These are phyloP conservation scores for Boeremia lycopersici DNA, from an alignment of 2,329 filamentous ascomycete species.

Conservation along the genomic window DNA sequence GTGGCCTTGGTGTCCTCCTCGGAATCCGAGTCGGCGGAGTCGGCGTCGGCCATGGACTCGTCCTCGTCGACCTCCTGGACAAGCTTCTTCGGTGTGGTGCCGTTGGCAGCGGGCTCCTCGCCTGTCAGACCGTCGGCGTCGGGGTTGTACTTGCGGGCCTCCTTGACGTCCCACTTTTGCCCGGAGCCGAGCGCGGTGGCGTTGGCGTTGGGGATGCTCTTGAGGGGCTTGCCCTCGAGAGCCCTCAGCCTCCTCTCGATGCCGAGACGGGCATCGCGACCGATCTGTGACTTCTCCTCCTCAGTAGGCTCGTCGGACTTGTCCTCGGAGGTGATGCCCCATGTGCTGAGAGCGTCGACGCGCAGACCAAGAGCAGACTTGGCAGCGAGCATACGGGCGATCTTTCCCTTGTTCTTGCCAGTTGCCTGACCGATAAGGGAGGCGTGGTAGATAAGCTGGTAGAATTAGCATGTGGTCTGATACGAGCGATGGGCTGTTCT, in stretches of 20 bases:
- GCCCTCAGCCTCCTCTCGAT: constrained; percentile 77
- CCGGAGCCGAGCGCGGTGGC: constrained; percentile 49
- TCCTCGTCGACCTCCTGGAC: constrained; percentile 58
- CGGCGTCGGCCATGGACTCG: constrained; percentile 47
- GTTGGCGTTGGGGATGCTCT: constrained; percentile 71
- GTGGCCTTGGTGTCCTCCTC: constrained; percentile 39
- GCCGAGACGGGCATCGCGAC: constrained; percentile 72
- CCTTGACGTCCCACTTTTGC: constrained; percentile 89
- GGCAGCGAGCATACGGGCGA: constrained; percentile 92
- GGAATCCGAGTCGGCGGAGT: constrained; percentile 41
- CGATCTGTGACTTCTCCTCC: constrained; percentile 84
- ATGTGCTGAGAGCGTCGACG: constrained; percentile 85
- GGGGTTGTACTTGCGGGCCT: constrained; percentile 90
- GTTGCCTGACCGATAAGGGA: constrained; percentile 90
- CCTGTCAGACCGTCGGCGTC: constrained; percentile 85
- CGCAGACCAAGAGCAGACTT: constrained; percentile 93
- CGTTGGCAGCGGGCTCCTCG: constrained; percentile 66
- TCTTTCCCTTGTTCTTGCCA: constrained; percentile 99
- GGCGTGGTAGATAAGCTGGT: constrained; percentile 68
- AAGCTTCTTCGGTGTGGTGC: constrained; percentile 49
- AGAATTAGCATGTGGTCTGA: background rate
- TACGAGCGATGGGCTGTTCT: constrained; percentile 37
- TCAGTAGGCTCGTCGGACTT: constrained; percentile 68
- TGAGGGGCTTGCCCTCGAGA: constrained; percentile 88
- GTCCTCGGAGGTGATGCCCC: constrained; percentile 65